phyloP scores from a whole-genome alignment of 257 asterid genomes.

The Jaltomata sinuosa region DNA sequence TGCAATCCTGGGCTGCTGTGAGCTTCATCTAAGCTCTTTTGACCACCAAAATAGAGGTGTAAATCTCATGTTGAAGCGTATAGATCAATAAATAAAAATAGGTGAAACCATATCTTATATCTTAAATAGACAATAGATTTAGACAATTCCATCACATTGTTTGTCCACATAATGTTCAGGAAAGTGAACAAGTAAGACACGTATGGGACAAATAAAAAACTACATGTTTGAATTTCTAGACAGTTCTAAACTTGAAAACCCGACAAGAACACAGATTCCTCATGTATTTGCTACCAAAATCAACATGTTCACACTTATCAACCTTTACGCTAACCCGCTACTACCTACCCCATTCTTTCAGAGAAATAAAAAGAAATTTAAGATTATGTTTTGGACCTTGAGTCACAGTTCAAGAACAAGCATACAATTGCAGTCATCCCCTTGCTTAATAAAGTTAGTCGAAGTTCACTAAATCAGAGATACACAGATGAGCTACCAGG shows the following conservation, averaged over 20 bases:
- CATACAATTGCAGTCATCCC: background rate
- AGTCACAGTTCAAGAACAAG: background rate
- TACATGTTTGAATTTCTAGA: background rate
- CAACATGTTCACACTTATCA: background rate
- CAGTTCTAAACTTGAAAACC: background rate
- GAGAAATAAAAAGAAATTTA: background rate
- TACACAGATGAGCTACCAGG: background rate
- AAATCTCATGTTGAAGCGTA: background rate
- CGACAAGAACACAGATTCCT: background rate
- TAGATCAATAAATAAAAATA: background rate
- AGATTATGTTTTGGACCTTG: background rate
- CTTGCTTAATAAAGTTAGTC: background rate
- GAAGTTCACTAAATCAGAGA: background rate
- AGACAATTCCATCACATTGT: background rate
- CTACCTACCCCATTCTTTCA: background rate
- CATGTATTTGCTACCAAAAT: background rate
- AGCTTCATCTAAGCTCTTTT: conserved; percentile 89
- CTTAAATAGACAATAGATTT: background rate
- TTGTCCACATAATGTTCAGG: background rate
- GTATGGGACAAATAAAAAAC: background rate
- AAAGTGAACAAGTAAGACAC: background rate
- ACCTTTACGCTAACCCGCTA: background rate
- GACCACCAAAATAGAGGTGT: conserved; percentile 11
- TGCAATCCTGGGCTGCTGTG: conserved; percentile 96
- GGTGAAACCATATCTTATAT: background rate